Percentiles rank a stretch among this genome's conserved stretches.
These are phyloP conservation scores for Blastobotrys persicus DNA, from an alignment of 1,139 yeast genomes.

Conservation along the genomic window DNA sequence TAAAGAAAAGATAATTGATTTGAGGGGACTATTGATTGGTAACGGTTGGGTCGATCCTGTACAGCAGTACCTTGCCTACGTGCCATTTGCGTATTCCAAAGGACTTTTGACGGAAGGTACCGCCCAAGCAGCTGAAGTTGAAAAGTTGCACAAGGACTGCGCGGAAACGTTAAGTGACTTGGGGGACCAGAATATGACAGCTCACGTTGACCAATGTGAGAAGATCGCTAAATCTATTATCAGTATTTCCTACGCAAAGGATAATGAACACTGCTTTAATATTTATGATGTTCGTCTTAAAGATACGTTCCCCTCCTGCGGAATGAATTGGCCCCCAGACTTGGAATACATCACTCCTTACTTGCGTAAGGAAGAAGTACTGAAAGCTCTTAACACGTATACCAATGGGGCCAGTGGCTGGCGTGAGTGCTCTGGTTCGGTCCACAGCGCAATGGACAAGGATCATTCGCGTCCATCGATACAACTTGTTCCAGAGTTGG, in stretches of 20 bases:
- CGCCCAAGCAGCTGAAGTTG: slow-evolving; percentile 33
- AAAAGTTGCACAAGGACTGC: slow-evolving; percentile 34
- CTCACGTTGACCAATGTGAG: slow-evolving; percentile 34
- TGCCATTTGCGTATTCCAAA: slow-evolving; percentile 65
- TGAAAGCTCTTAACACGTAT: slow-evolving; percentile 47
- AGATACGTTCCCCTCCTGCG: slow-evolving; percentile 83
- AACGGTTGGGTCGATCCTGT: slow-evolving; percentile 97
- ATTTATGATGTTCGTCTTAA: slow-evolving; percentile 74
- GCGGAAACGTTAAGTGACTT: slow-evolving; percentile 32
- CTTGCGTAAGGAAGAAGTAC: slow-evolving; percentile 55
- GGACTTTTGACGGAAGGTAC: slow-evolving; percentile 49
- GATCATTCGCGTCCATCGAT: slow-evolving; percentile 58
- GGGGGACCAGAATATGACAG: slow-evolving; percentile 30
- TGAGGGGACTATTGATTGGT: slow-evolving; percentile 77
- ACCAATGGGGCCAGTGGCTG: slow-evolving; percentile 46
- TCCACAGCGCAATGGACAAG: slow-evolving; percentile 53
- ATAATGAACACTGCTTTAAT: slow-evolving; percentile 55
- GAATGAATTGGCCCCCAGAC: slow-evolving; percentile 91
- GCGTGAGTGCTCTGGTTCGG: slow-evolving; percentile 73
- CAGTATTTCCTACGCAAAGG: slow-evolving; percentile 20
- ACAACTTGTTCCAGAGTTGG: slow-evolving; percentile 59
- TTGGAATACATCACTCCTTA: slow-evolving; percentile 58
- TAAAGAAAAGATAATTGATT: slow-evolving; percentile 38
- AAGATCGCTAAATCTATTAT: slow-evolving; percentile 23
- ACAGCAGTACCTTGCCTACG: slow-evolving; percentile 74